Base-by-base conservation (phyloP, 2,329 filamentous ascomycete species). In the Neoscytalidium dimidiatum region DNA sequence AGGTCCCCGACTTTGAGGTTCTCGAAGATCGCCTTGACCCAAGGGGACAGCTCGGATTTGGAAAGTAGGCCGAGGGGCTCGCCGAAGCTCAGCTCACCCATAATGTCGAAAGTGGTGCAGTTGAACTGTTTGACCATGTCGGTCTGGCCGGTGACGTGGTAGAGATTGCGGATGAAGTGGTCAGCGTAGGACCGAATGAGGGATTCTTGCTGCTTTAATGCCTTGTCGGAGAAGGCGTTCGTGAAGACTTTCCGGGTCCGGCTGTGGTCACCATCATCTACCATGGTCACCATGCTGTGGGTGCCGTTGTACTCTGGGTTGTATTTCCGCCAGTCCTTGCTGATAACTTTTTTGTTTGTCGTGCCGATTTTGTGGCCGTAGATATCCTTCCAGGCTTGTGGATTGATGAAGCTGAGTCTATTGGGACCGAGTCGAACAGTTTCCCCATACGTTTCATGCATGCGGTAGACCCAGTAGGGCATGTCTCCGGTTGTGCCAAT, bases 111-210 rank as follows among this genome's bases (percentile, higher is more conserved):
- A 1, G 74, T 74, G 0, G 73, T 71, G 60, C 23, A 61, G 44
- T 66, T 66, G 17, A 35, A 35, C 29, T 19, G 43, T 17, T 29
- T 38, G 35, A 63, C 35, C 3, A 64, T n/a, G 49, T 66, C 43
- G 3, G 46, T 65, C 33, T 58, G 8, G 71, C 71, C 1, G 5
- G 35, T 28, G 13, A 17, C 31, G 19, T 11, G 7, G 35, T 29
- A 19, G 29, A 46, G 35, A 2, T 51, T 48, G 35, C 68, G 38
- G 11, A 78, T 64, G 43, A 78, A 69, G 43, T 70, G 60, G 35
- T 75, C 72, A 17, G 75, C 71, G 62, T 79, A 77, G 0, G 61
- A 43, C 43, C 72, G 66, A 62, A 81, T 66, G 66, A 74, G 65
- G 4, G 68, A 62, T 62, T 74, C 70, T 63, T 77, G 74, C 43